Evolutionary conservation across 2,329 filamentous ascomycete genomes (phyloP).

Genomic region (Diaporthe helianthi): DNA sequence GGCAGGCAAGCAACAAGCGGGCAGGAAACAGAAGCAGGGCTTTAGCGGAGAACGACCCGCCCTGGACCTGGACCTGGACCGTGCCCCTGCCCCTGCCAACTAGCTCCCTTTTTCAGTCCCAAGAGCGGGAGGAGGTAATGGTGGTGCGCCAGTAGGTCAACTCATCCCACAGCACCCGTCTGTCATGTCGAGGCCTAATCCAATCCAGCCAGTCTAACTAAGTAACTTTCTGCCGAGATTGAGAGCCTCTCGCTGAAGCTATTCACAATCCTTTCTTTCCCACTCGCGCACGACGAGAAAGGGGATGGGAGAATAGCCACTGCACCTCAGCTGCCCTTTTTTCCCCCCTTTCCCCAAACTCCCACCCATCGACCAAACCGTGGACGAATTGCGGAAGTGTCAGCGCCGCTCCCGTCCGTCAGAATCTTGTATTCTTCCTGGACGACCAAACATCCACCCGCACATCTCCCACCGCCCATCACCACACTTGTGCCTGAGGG

Average conservation of each 20-base stretch:
- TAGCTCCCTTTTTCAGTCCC: constrained; percentile 15
- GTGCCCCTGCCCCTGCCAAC: constrained; percentile 23
- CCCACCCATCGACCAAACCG: neutral
- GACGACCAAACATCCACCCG: constrained; percentile 1
- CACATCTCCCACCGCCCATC: constrained; percentile 10
- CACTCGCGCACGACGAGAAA: constrained; percentile 22
- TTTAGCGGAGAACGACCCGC: neutral
- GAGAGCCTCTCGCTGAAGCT: constrained; percentile 30
- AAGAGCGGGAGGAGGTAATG: constrained; percentile 4
- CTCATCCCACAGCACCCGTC: constrained; percentile 21
- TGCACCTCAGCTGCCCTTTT: constrained; percentile 8
- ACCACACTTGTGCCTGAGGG: constrained; percentile 13
- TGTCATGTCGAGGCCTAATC: constrained; percentile 15
- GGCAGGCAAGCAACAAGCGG: neutral
- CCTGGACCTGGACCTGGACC: constrained; percentile 22
- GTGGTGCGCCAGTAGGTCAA: constrained; percentile 12
- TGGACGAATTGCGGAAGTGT: constrained; percentile 11
- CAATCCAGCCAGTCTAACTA: constrained; percentile 24
- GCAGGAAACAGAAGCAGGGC: neutral
- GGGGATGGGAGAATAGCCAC: constrained; percentile 29
- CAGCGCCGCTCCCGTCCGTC: constrained; percentile 40
- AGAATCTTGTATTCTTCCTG: constrained; percentile 41
- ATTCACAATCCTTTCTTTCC: constrained; percentile 23
- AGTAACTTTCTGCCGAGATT: constrained; percentile 28
- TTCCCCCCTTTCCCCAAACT: neutral